Conservation (phyloP, 495 filamentous ascomycete species). For the Hypomontagnella monticulosa region DNA sequence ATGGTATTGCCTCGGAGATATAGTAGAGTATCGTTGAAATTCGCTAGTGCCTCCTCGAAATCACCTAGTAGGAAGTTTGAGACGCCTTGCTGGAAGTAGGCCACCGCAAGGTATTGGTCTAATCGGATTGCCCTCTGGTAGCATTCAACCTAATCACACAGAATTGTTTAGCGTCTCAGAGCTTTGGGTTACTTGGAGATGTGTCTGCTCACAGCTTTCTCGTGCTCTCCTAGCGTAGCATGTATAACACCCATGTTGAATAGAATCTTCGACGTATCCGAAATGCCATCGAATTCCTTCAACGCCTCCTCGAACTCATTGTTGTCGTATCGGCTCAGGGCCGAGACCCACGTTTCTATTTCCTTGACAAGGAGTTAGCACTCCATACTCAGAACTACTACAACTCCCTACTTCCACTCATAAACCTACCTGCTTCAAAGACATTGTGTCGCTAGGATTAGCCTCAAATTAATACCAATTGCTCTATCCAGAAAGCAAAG, state of each 20-base stretch:
- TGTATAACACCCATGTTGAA: conserved; percentile 99
- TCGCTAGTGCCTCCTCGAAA: conserved; percentile 95
- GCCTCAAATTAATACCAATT: conserved; percentile 39
- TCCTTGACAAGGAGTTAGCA: conserved; percentile 66
- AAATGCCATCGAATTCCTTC: conserved; percentile 81
- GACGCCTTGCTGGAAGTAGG: conserved; percentile 98
- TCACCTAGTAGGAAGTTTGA: conserved; percentile 98
- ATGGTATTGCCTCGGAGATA: conserved; percentile 95
- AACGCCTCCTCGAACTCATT: conserved; percentile 93
- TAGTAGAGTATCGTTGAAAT: conserved; percentile 97
- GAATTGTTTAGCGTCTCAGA: conserved; percentile 20
- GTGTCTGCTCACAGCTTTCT: conserved; percentile 78
- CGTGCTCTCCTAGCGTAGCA: conserved; percentile 96
- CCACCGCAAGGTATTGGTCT: conserved; percentile 95
- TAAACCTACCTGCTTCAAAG: conserved; percentile 75
- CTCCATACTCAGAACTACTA: conserved; percentile 23
- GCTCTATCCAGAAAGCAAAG: conserved; percentile 47
- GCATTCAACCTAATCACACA: conserved; percentile 76
- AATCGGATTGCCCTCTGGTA: conserved; percentile 90
- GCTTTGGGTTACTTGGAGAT: neutral
- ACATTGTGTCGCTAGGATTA: conserved; percentile 59
- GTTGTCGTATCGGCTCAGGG: conserved; percentile 90
- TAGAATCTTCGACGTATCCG: conserved; percentile 97
- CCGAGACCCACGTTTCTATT: conserved; percentile 98
- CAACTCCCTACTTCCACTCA: neutral